These are phyloP conservation scores for Sugiyamaella boreocaroliniensis DNA, from an alignment of 805 yeast species.

Conservation along the genomic window DNA sequence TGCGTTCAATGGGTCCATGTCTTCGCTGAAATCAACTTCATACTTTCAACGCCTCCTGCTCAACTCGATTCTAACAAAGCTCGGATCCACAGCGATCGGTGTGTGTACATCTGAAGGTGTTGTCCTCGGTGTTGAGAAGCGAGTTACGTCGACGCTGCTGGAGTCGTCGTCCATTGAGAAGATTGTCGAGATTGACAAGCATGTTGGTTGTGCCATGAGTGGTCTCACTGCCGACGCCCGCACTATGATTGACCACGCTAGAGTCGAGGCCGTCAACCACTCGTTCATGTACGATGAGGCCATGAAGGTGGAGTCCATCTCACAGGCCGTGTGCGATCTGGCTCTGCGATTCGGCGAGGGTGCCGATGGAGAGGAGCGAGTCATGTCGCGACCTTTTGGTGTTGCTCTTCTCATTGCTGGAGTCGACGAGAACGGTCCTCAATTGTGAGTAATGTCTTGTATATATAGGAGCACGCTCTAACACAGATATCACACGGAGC, in stretches of 20 bases:
- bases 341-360: slow-evolving; percentile 97
- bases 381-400: slow-evolving; percentile 98
- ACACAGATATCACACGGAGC: slow-evolving; percentile 78
- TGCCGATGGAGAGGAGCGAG: slow-evolving; percentile 88
- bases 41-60: too few species aligned
- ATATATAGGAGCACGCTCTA: not conserved
- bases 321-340: slow-evolving; percentile 94
- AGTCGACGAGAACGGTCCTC: slow-evolving; percentile 92
- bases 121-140: slow-evolving; percentile 90
- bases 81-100: slow-evolving; percentile 98
- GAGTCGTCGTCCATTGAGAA: slow-evolving; percentile 94
- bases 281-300: slow-evolving; percentile 85
- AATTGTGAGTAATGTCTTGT: slow-evolving; percentile 36
- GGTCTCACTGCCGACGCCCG: slow-evolving; percentile 98
- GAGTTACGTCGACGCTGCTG: slow-evolving; percentile 86
- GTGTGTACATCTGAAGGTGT: slow-evolving; percentile 94
- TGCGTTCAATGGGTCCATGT: too few species aligned
- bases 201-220: slow-evolving; percentile 97
- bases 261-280: slow-evolving; percentile 78
- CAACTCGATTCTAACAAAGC: slow-evolving; percentile 24
- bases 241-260: slow-evolving; percentile 96
- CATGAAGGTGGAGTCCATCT: slow-evolving; percentile 84
- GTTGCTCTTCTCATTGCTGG: slow-evolving; percentile 97
- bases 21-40: too few species aligned
- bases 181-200: slow-evolving; percentile 88